These are phyloP conservation scores for Mycena vitilis DNA, from an alignment of 768 basidiomycete genomes.

Conservation along the genomic window DNA sequence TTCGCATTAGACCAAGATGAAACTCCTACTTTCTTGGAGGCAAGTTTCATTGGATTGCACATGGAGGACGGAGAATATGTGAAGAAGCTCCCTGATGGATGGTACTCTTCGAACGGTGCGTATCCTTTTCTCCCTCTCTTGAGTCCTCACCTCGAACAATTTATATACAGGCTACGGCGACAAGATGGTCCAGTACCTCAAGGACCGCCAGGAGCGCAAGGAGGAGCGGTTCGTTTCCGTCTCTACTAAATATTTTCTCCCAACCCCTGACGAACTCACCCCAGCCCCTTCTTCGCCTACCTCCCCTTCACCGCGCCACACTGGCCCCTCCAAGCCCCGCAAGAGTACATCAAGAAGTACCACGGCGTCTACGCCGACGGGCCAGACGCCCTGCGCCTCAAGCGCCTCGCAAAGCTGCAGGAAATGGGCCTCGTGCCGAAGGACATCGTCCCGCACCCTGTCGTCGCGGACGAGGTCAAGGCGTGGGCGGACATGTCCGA, in stretches of 20 bases:
- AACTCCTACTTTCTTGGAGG: conserved; percentile 19
- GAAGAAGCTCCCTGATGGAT: conserved; percentile 19
- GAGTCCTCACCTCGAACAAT: too few species aligned
- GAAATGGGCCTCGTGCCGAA: conserved; percentile 20
- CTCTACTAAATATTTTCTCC: not conserved
- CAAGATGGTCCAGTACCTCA: conserved; percentile 21
- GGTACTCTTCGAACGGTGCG: conserved; percentile 17
- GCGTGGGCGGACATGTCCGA: conserved; percentile 15
- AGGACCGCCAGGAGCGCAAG: conserved; percentile 16
- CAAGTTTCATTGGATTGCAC: conserved; percentile 25
- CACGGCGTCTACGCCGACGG: conserved; percentile 21
- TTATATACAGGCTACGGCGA: conserved; percentile 12
- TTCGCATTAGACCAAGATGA: conserved; percentile 6
- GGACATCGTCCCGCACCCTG: conserved; percentile 8
- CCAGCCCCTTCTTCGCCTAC: conserved; percentile 23
- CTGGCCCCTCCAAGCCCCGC: conserved; percentile 26
- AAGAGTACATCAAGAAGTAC: conserved; percentile 23
- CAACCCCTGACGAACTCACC: too few species aligned
- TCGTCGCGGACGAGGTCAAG: conserved; percentile 26
- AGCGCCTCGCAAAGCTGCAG: conserved; percentile 21
- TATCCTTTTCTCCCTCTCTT: too few species aligned
- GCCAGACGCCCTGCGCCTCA: conserved; percentile 19
- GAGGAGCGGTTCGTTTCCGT: conserved; percentile 16
- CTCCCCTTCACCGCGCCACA: conserved; percentile 27
- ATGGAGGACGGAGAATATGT: conserved; percentile 27